Conservation (phyloP, 192 early-diverging fungal genomes). For the Coemansia sp. region DNA sequence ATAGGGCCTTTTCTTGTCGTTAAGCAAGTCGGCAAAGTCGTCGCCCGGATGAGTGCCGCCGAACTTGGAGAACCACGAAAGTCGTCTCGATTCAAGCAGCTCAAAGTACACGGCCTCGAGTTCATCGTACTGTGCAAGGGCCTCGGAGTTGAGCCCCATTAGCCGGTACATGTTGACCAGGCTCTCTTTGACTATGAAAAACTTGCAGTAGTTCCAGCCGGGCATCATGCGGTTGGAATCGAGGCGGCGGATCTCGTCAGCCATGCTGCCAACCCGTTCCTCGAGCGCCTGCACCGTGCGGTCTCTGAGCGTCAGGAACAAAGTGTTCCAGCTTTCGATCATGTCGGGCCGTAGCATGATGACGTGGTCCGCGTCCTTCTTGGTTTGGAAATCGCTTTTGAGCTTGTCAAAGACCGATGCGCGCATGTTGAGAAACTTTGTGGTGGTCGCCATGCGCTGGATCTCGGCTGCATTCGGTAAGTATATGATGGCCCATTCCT, state of each 20-base stretch:
- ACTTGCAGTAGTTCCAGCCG: slow-evolving; percentile 99
- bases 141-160: slow-evolving; percentile 84
- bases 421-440: slow-evolving; percentile 60
- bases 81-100: slow-evolving; percentile 75
- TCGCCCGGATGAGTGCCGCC: slow-evolving; percentile 84
- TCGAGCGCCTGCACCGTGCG: slow-evolving; percentile 79
- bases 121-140: slow-evolving; percentile 94
- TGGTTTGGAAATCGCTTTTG: slow-evolving; percentile 77
- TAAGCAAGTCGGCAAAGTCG: slow-evolving; percentile 80
- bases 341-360: slow-evolving; percentile 18
- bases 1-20: slow-evolving; percentile 77
- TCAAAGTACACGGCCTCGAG: slow-evolving; percentile 94
- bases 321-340: slow-evolving; percentile 50
- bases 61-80: slow-evolving; percentile 94
- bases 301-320: slow-evolving; percentile 47
- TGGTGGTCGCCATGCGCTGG: slow-evolving; percentile 42
- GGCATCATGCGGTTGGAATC: slow-evolving; percentile 93
- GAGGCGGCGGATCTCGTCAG: slow-evolving; percentile 76
- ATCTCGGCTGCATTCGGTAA: slow-evolving; percentile 59
- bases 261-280: slow-evolving; percentile 50
- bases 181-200: slow-evolving; percentile 94
- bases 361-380: slow-evolving; percentile 33
- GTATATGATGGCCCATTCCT: slow-evolving; percentile 88
- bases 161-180: slow-evolving; percentile 83
- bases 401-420: slow-evolving; percentile 80